These are phyloP conservation scores for Mortierella polycephala DNA, from an alignment of 371 early-diverging fungal genomes.

Conservation along the genomic window DNA sequence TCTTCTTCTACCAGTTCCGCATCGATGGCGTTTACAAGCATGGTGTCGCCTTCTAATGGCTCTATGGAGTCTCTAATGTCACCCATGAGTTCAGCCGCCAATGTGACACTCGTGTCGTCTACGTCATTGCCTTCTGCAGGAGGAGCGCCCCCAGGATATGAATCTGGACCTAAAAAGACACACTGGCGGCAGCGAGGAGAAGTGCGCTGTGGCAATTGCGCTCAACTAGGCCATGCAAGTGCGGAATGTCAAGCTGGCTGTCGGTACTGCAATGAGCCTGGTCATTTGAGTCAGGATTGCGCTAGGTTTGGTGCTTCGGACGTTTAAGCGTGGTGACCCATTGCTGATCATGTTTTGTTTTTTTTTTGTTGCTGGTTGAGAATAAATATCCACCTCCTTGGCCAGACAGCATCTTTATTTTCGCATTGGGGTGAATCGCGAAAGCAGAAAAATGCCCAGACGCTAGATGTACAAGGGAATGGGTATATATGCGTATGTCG, in stretches of 20 bases:
- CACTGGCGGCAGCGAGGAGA: constrained; percentile 55
- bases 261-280: constrained; percentile 40
- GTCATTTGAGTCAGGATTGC: constrained; percentile 52
- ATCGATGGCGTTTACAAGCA: constrained; percentile 14
- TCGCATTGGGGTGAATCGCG: too few species aligned
- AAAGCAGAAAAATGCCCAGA: too few species aligned
- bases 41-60: constrained; percentile 16
- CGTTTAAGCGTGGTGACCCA: not conserved
- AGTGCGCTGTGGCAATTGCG: constrained; percentile 65
- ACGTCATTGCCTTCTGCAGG: constrained; percentile 10
- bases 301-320: constrained; percentile 16
- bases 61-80: constrained; percentile 25
- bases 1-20: constrained; percentile 10
- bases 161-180: constrained; percentile 41
- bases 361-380: not conserved
- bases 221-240: constrained; percentile 62
- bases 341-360: not conserved
- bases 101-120: constrained; percentile 18
- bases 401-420: too few species aligned
- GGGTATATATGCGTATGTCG: too few species aligned
- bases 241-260: constrained; percentile 59
- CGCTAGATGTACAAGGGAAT: too few species aligned
- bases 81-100: constrained; percentile 8
- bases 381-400: too few species aligned
- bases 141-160: constrained; percentile 24